Percentiles rank a stretch among this genome's conserved stretches.
These are phyloP conservation scores for Pyrus betulifolia DNA, from an alignment of 306 rosid species.

Conservation along the genomic window DNA sequence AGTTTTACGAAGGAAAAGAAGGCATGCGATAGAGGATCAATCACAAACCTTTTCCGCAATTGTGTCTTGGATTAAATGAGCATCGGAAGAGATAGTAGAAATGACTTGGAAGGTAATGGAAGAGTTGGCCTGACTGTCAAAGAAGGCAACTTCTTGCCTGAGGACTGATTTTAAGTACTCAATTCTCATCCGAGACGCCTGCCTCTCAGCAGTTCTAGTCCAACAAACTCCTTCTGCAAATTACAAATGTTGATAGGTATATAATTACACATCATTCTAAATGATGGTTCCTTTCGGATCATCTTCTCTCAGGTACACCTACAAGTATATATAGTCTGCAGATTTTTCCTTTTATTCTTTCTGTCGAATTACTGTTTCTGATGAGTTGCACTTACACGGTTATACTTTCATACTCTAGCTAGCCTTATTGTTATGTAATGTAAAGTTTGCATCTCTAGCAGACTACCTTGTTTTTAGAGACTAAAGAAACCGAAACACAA, in stretches of 20 bases:
- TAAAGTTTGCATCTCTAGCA: neutral
- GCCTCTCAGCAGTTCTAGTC: constrained; percentile 84
- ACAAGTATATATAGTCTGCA: no score
- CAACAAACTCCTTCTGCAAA: constrained; percentile 67
- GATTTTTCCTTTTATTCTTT: no score
- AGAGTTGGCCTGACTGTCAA: constrained; percentile 45
- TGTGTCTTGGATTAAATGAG: constrained; percentile 63
- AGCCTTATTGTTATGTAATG: no score
- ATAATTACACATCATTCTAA: neutral
- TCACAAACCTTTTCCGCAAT: constrained; percentile 55
- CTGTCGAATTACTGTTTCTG: no score
- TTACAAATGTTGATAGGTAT: neutral
- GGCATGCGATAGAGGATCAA: neutral
- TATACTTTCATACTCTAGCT: no score
- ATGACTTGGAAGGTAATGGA: constrained; percentile 62
- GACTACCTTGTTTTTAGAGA: neutral
- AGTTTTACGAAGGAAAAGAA: neutral
- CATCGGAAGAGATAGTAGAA: constrained; percentile 61
- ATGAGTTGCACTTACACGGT: no score
- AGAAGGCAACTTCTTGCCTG: constrained; percentile 69
- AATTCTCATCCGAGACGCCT: constrained; percentile 52
- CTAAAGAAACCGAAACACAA: neutral
- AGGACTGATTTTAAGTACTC: constrained; percentile 62
- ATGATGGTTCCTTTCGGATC: neutral
- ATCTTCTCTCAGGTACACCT: neutral